Evolutionary conservation across 345 rosid species (phyloP), one percentile per base, ranked within the genome.

Genomic region (Geranium brycei): DNA sequence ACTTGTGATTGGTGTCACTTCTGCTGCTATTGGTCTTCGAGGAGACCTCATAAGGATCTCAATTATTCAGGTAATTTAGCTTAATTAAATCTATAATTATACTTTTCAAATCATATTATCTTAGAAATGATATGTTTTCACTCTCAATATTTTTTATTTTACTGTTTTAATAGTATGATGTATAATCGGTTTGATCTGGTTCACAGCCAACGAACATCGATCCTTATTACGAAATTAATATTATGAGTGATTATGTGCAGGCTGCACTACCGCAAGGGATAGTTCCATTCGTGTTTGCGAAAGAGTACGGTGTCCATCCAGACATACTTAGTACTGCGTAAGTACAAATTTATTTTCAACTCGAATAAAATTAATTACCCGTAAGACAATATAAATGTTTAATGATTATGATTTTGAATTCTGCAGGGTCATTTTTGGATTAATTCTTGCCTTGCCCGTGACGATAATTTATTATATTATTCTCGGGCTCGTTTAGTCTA

Each of bases 241-340:
- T 23, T 23, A 23, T 2, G 28, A 23, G 28, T 23, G 28, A 23
- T 23, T 23, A 3, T 58, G 55, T n/a, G 23, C 70, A 87, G 95
- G 95, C 91, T 19, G 83, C 91, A 68, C 95, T 88, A 62, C 86
- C 95, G 17, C 85, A 79, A 66, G 89, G 82, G 17, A 72, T 87
- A 32, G 83, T 83, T 40, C 91, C 91, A 15, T 87, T 85, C 57
- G 87, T 87, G 11, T 87, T 85, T 68, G 95, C 91, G 16, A 82
- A 79, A 64, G 83, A 87, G 68, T 85, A 85, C 61, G 81, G 78
- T 51, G 83, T 88, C 59, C 89, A 88, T 66, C 78, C 95, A 13
- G 87, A 82, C 65, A 79, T 85, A 59, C 82, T 85, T 63, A 83
- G 95, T 70, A 83, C 91, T 35, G 85, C 81, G 89, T 88, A 80